Evolutionary conservation across 2,329 filamentous ascomycete genomes (phyloP).

Genomic region (Pseudogymnoascus sp.): DNA sequence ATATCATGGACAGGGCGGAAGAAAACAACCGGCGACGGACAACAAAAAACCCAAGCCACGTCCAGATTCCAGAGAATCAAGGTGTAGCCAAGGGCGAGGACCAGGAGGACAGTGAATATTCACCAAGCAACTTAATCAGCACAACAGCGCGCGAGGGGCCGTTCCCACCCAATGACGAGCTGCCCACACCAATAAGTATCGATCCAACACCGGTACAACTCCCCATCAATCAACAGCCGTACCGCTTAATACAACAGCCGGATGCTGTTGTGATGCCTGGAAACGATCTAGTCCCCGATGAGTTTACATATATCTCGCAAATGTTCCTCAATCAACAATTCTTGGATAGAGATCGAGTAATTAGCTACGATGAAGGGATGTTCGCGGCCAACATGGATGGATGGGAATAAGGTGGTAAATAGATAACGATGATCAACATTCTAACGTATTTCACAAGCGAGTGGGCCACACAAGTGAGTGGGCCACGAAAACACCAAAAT

Average conservation of each 20-base stretch:
- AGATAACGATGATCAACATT: neutral
- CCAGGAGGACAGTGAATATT: neutral
- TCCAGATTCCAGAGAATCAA: neutral
- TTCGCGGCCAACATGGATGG: constrained; percentile 7
- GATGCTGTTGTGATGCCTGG: neutral
- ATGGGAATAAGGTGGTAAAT: constrained; percentile 1
- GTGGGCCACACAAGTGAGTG: no score
- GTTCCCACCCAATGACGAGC: neutral
- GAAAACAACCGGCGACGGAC: neutral
- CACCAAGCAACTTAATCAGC: neutral
- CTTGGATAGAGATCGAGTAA: constrained; percentile 24
- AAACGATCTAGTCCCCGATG: constrained; percentile 13
- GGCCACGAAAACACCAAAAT: no score
- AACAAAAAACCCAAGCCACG: neutral
- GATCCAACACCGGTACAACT: neutral
- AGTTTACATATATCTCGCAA: constrained; percentile 20
- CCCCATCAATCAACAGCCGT: constrained; percentile 6
- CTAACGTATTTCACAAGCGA: no score
- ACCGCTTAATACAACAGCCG: constrained; percentile 4
- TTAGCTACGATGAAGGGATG: constrained; percentile 19
- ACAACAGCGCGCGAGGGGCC: neutral
- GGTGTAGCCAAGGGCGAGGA: neutral
- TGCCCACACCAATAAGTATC: neutral
- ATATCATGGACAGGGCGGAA: neutral
- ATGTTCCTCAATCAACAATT: constrained; percentile 23